A percentile compares a stretch with the other conserved stretches of the same genome.
Evolutionary conservation across 768 basidiomycete genomes (phyloP).

Genomic region (Macrocybe gigantea): DNA sequence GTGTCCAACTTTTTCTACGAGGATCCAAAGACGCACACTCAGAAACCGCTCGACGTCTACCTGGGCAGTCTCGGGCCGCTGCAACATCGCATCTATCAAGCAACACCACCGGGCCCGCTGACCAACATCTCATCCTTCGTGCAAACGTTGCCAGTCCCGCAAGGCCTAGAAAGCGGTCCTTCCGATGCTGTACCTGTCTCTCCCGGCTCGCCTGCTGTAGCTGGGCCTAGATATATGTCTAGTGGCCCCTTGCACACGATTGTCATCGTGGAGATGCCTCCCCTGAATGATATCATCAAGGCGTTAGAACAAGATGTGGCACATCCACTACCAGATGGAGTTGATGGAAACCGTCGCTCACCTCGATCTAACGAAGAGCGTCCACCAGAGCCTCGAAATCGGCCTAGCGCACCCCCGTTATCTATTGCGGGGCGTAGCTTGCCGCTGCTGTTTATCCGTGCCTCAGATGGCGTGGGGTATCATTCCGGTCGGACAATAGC

Average conservation of each 20-base stretch:
- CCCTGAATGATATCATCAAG: conserved; percentile 67
- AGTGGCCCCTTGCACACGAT: conserved; percentile 64
- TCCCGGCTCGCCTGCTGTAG: conserved; percentile 21
- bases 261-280: conserved; percentile 83
- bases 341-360: conserved; percentile 30
- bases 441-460: conserved; percentile 76
- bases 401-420: conserved; percentile 29
- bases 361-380: conserved; percentile 19
- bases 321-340: conserved; percentile 33
- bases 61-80: conserved; percentile 88
- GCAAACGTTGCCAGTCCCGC: conserved; percentile 35
- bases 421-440: conserved; percentile 66
- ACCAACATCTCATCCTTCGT: conserved; percentile 59
- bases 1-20: conserved; percentile 88
- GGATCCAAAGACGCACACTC: conserved; percentile 56
- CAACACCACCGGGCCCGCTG: conserved; percentile 62
- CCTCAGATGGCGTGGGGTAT: conserved; percentile 82
- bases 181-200: conserved; percentile 21
- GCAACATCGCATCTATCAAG: conserved; percentile 69
- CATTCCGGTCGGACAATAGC: conserved; percentile 82
- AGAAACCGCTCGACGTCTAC: conserved; percentile 80
- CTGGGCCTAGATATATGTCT: conserved; percentile 45
- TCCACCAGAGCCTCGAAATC: conserved; percentile 19
- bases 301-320: conserved; percentile 69
- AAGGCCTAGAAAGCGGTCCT: conserved; percentile 23